Percentiles rank a stretch among this genome's conserved stretches.
These are phyloP conservation scores for Polyrhizophydium stewartii DNA, from an alignment of 371 early-diverging fungal genomes.

Conservation along the genomic window DNA sequence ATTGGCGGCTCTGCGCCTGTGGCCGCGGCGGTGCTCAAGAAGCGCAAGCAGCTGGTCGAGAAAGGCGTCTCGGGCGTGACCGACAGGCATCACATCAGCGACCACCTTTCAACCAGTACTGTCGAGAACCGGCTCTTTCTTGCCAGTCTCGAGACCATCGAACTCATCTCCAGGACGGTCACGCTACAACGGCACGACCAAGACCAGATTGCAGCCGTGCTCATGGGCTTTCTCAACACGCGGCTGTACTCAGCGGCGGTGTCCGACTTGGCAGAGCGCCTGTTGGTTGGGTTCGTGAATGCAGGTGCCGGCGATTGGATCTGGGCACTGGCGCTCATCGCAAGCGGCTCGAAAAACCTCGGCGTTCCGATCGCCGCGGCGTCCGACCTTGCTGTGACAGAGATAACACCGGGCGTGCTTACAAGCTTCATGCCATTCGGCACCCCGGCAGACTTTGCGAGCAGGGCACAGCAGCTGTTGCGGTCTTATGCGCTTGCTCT, in stretches of 20 bases:
- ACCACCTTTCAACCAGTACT: not conserved
- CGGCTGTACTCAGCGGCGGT: not conserved
- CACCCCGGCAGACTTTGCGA: too few relatives aligned
- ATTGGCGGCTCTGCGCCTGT: too few relatives aligned
- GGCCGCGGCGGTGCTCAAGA: too few relatives aligned
- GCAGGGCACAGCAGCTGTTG: too few relatives aligned
- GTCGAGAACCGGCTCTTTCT: not conserved
- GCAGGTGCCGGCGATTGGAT: not conserved
- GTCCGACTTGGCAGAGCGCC: not conserved
- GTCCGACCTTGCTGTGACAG: too few relatives aligned
- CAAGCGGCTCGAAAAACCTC: not conserved
- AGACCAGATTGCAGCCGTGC: not conserved
- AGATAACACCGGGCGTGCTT: too few relatives aligned
- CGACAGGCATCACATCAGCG: not conserved
- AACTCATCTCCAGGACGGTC: not conserved
- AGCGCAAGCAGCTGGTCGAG: too few relatives aligned
- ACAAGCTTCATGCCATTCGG: too few relatives aligned
- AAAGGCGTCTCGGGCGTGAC: not conserved
- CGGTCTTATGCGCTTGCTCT: too few relatives aligned
- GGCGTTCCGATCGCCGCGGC: not conserved
- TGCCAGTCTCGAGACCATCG: not conserved
- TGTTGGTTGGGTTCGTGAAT: not conserved
- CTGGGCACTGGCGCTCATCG: not conserved
- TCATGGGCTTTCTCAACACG: not conserved
- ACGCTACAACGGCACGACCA: conserved; percentile 64